phyloP scores from a whole-genome alignment of 2,329 filamentous ascomycete species.

The Penicillium sp. region DNA sequence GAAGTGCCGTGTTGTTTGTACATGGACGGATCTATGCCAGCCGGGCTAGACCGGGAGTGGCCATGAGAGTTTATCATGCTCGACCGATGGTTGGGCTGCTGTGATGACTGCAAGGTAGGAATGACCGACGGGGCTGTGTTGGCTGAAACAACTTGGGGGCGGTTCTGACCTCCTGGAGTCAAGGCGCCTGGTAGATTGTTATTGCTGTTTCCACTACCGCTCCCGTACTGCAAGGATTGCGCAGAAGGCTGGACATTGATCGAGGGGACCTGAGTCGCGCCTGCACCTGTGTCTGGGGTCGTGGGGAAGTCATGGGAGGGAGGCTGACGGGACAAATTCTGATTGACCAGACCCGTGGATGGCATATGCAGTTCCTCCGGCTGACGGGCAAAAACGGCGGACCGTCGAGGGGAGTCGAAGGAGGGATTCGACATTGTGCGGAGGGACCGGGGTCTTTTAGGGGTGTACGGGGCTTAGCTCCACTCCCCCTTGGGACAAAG shows the following conservation, averaged over 20 bases:
- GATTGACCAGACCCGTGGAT: conserved; percentile 39
- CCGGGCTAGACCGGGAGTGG: conserved; percentile 84
- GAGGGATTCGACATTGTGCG: conserved; percentile 46
- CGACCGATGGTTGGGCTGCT: conserved; percentile 59
- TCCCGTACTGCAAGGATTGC: conserved; percentile 48
- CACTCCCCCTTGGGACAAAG: conserved; percentile 15
- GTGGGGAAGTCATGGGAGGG: conserved; percentile 51
- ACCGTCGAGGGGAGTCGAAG: conserved; percentile 54
- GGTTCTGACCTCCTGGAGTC: conserved; percentile 55
- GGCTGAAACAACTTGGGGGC: conserved; percentile 54
- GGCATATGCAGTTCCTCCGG: conserved; percentile 60
- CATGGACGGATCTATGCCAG: conserved; percentile 59
- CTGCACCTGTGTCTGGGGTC: conserved; percentile 44
- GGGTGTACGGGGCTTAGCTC: conserved; percentile 20
- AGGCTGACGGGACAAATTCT: conserved; percentile 42
- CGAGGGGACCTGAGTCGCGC: conserved; percentile 50
- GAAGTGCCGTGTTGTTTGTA: conserved; percentile 65
- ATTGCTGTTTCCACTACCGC: conserved; percentile 39
- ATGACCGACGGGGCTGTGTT: conserved; percentile 60
- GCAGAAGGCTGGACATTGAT: conserved; percentile 61
- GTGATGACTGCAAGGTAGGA: conserved; percentile 55
- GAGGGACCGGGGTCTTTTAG: conserved; percentile 10
- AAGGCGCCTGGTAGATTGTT: conserved; percentile 59
- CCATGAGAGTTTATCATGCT: conserved; percentile 66
- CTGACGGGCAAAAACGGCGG: conserved; percentile 48